Percentiles rank a stretch among this genome's conserved stretches.
Evolutionary conservation across 75 land plant genomes (phyloP).

Genomic region (Selaginella moellendorffii): DNA sequence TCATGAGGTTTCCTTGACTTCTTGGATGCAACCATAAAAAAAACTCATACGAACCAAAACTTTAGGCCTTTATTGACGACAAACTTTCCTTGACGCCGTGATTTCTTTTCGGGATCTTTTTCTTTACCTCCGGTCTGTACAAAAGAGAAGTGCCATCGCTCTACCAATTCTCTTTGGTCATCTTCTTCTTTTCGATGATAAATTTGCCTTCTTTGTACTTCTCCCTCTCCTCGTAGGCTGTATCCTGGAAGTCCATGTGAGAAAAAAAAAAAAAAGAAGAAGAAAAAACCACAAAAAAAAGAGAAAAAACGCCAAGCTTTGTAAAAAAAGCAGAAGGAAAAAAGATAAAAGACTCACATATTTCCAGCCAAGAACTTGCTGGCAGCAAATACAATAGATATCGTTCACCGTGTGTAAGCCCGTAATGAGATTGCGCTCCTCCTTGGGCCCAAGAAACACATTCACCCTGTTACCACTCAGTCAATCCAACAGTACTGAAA

Average conservation of each 20-base stretch:
- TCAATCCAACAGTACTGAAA: neutral
- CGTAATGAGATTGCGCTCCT: slow-evolving; percentile 35
- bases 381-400: slow-evolving; percentile 43
- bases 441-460: slow-evolving; percentile 37
- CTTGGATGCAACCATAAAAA: no score
- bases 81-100: no score
- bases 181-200: slow-evolving; percentile 41
- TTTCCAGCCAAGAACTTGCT: slow-evolving; percentile 57
- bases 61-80: no score
- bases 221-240: slow-evolving; percentile 39
- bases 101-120: no score
- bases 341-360: slow-evolving; percentile 34
- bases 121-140: no score
- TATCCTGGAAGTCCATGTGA: slow-evolving; percentile 23
- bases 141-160: no score
- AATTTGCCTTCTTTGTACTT: slow-evolving; percentile 65
- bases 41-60: no score
- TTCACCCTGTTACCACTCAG: slow-evolving; percentile 47
- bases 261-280: neutral
- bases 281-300: neutral
- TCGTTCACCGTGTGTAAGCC: slow-evolving; percentile 50
- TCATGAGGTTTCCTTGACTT: no score
- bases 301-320: neutral
- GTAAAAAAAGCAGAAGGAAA: neutral
- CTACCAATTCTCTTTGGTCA: slow-evolving; percentile 33